Conservation (phyloP, 768 basidiomycete genomes). For the Mycena vulgaris region DNA sequence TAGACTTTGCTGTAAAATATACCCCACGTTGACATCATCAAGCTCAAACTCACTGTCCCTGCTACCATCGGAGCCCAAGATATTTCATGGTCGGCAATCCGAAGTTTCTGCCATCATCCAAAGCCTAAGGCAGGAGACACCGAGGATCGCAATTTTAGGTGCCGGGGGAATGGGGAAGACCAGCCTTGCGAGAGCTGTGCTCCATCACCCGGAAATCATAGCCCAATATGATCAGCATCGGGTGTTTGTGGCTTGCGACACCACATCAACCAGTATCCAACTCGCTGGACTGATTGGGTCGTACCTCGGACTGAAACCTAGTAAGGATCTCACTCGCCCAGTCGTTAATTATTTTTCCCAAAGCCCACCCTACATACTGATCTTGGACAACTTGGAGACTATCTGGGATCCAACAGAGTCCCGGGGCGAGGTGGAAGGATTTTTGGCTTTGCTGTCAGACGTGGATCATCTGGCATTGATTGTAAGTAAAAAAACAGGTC, state of each 20-base stretch:
- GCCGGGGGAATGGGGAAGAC: too few species aligned
- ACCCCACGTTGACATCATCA: background rate
- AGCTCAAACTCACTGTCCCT: background rate
- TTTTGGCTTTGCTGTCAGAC: background rate
- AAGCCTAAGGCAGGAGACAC: background rate
- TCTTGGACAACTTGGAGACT: conserved; percentile 1
- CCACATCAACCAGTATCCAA: background rate
- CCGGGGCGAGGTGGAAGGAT: background rate
- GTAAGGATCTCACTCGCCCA: too few species aligned
- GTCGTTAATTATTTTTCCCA: background rate
- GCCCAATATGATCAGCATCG: background rate
- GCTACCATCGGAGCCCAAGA: background rate
- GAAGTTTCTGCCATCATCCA: background rate
- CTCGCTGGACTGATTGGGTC: background rate
- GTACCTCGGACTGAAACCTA: background rate
- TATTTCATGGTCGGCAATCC: too few species aligned
- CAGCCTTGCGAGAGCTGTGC: background rate
- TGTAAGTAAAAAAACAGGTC: background rate
- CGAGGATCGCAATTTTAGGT: background rate
- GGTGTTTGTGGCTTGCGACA: background rate
- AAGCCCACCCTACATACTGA: background rate
- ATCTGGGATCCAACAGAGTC: background rate
- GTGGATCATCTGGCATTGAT: background rate
- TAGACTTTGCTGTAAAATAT: background rate
- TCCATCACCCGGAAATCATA: background rate